Conservation (phyloP, 2,329 filamentous ascomycete species). For the Neocatenulostroma microsporum region DNA sequence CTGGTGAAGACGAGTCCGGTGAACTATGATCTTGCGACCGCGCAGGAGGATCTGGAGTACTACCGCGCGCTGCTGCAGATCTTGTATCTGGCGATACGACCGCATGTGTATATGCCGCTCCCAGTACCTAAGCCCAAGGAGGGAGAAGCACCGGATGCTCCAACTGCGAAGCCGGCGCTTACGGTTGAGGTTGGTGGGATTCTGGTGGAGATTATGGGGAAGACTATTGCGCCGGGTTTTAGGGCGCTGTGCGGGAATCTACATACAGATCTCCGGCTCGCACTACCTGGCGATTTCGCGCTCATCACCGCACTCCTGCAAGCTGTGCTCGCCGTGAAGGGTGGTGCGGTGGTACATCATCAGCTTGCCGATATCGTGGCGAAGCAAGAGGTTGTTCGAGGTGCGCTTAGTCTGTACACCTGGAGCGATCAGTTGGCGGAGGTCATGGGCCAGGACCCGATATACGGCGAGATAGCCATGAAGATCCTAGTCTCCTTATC, state of each 20-base stretch:
- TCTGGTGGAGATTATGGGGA: conserved; percentile 70
- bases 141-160: conserved; percentile 3
- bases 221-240: conserved; percentile 74
- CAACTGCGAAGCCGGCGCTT: conserved; percentile 11
- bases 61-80: conserved; percentile 78
- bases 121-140: background rate
- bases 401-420: conserved; percentile 79
- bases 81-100: conserved; percentile 72
- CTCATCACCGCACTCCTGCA: conserved; percentile 84
- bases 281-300: conserved; percentile 66
- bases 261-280: conserved; percentile 47
- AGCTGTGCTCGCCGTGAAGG: conserved; percentile 71
- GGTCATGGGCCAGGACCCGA: conserved; percentile 63
- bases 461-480: conserved; percentile 89
- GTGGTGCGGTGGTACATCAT: conserved; percentile 50
- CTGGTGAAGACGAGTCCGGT: conserved; percentile 47
- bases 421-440: conserved; percentile 84
- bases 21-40: conserved; percentile 54
- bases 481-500: conserved; percentile 85
- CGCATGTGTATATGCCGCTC: conserved; percentile 38
- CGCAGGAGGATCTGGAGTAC: conserved; percentile 55
- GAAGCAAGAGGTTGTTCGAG: conserved; percentile 63
- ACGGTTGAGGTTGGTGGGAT: conserved; percentile 43
- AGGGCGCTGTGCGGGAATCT: conserved; percentile 71
- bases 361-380: conserved; percentile 43